Evolutionary conservation across 1,284 basidiomycete genomes (phyloP).

Genomic region (Stygiomarasmius scandens): DNA sequence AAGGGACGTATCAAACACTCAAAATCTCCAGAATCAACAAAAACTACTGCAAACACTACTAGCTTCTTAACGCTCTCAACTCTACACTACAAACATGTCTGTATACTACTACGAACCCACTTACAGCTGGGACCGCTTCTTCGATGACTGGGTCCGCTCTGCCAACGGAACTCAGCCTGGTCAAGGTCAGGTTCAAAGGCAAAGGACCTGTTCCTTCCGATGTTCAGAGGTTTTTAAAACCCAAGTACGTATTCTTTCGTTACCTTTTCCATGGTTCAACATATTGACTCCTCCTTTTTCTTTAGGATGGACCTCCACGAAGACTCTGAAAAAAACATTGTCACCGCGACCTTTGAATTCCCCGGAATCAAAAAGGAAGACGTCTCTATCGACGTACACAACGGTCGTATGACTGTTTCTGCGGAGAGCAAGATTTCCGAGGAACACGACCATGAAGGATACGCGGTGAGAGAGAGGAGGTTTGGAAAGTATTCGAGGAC

Average conservation of each 20-base stretch:
- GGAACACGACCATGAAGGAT: constrained; percentile 14
- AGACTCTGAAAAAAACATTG: constrained; percentile 9
- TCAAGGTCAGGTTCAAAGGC: neutral
- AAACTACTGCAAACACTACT: too few species aligned
- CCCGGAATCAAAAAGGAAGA: constrained; percentile 15
- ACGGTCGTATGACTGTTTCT: constrained; percentile 17
- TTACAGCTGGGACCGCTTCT: constrained; percentile 20
- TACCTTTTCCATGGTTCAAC: neutral
- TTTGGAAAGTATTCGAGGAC: constrained; percentile 21
- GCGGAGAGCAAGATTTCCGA: constrained; percentile 15
- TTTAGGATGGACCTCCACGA: constrained; percentile 20
- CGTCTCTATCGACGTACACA: constrained; percentile 17
- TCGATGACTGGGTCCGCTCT: constrained; percentile 12
- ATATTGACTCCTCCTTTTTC: neutral
- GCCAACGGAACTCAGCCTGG: neutral
- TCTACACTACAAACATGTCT: neutral
- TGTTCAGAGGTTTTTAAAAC: constrained; percentile 4
- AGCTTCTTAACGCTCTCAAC: neutral
- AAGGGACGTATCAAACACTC: too few species aligned
- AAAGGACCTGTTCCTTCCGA: neutral
- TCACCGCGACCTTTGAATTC: constrained; percentile 19
- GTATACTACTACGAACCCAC: constrained; percentile 21
- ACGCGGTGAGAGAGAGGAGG: constrained; percentile 12
- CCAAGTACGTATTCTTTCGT: constrained; percentile 2
- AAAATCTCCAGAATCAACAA: too few species aligned